Evolutionary conservation across 352 stramenopile genomes (phyloP), one percentile per base, ranked within the genome.

Genomic region (Thalassiosira livingstoniorum): DNA sequence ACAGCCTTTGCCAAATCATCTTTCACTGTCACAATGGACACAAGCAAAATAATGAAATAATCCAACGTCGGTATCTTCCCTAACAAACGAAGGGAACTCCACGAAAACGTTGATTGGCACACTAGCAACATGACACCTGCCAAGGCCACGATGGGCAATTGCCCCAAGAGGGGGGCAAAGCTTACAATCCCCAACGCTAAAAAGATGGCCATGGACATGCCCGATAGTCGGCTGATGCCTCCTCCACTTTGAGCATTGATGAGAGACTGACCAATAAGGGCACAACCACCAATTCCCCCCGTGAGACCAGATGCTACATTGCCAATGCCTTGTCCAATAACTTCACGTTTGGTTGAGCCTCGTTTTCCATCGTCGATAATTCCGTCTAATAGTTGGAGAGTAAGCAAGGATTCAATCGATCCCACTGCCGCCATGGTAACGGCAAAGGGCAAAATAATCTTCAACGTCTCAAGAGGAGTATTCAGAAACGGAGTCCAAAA

Each of bases 391-490:
- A 97, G 90, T 77, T 98, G 95, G 69, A 98, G 85, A 21, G 96
- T 99, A 89, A 98, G 95, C 35, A 99, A 92, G 60, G 92, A 97
- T 85, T 99, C 96, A 57, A 99, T 97, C 4, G 97, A 91, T 18
- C 96, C 96, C 29, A 98, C 95, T 4, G 94, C 92, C 23, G 95
- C 96, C 74, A 98, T 94, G 80, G 93, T 98, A 32, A 95, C 92
- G 11, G 96, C 96, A 39, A 94, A 97, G 2, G 95, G 96, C 35
- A 97, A 58, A 32, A 95, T 82, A 39, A 90, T 89, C 21, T 75
- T 68, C 10, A 95, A 65, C 32, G 87, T 90, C 57, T 91, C 81
- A 27, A 91, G 58, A 27, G 86, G 89, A 53, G 94, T 71, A 69
- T 76, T 80, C 13, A 87, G 61, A 18, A 84, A 67, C 2, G 76